These are phyloP conservation scores for Dalechampia spathulata DNA, from an alignment of 441 rosid genomes.

Conservation along the genomic window DNA sequence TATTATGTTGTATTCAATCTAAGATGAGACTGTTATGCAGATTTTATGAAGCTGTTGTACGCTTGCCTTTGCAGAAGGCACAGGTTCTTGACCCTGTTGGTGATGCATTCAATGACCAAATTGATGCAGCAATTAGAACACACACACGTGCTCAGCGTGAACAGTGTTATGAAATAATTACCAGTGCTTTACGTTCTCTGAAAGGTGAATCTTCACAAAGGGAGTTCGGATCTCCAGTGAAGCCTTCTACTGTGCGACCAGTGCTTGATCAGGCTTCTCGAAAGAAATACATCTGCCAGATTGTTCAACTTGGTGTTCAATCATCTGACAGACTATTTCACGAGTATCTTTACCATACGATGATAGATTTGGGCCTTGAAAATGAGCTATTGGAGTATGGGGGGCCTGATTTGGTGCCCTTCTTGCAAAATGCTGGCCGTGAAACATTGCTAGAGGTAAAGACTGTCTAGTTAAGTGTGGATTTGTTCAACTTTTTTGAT, in stretches of 20 bases:
- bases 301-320: constrained; percentile 93
- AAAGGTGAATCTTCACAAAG: constrained; percentile 42
- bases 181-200: constrained; percentile 66
- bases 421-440: constrained; percentile 74
- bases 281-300: constrained; percentile 76
- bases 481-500: not conserved
- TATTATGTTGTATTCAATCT: constrained; percentile 17
- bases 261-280: constrained; percentile 64
- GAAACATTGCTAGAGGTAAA: constrained; percentile 60
- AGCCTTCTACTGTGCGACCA: constrained; percentile 38
- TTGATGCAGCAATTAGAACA: constrained; percentile 62
- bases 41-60: constrained; percentile 96
- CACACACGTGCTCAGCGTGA: constrained; percentile 74
- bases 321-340: constrained; percentile 85
- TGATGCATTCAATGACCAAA: constrained; percentile 89
- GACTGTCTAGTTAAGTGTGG: not conserved
- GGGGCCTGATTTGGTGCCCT: constrained; percentile 97
- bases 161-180: constrained; percentile 86
- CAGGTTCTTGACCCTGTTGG: constrained; percentile 86
- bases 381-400: constrained; percentile 90
- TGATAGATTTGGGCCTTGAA: constrained; percentile 93
- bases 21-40: constrained; percentile 35
- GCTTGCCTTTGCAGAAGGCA: constrained; percentile 89
- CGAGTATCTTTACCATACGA: constrained; percentile 63
- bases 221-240: constrained; percentile 53